Evolutionary conservation across 2,329 filamentous ascomycete genomes (phyloP).

Genomic region (Diaporthe aspalathi): DNA sequence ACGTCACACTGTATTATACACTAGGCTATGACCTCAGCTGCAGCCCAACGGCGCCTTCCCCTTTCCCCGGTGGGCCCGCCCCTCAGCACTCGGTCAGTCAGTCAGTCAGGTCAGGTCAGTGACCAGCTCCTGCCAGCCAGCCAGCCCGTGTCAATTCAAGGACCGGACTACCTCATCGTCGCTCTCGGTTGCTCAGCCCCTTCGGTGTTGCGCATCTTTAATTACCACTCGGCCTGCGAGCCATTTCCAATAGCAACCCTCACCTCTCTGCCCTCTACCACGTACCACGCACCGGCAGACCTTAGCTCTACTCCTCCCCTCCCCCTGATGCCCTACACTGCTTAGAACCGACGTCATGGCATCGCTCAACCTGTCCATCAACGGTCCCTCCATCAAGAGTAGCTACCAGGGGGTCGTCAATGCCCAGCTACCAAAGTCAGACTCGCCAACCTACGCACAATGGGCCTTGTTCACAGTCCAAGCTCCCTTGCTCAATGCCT

Average conservation of each 20-base stretch:
- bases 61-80: conserved; percentile 38
- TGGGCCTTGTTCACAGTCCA: conserved; percentile 97
- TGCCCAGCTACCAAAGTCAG: conserved; percentile 60
- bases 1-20: conserved; percentile 7
- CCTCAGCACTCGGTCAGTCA: conserved; percentile 32
- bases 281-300: conserved; percentile 6
- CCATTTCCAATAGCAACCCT: background rate
- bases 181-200: conserved; percentile 38
- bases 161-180: conserved; percentile 35
- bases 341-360: conserved; percentile 67
- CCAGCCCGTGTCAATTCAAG: conserved; percentile 15
- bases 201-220: conserved; percentile 27
- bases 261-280: background rate
- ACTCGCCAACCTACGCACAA: conserved; percentile 85
- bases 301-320: conserved; percentile 4
- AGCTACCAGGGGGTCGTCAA: conserved; percentile 74
- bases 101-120: conserved; percentile 21
- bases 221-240: conserved; percentile 29
- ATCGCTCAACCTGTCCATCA: conserved; percentile 81
- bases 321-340: conserved; percentile 35
- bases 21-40: conserved; percentile 36
- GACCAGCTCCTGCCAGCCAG: conserved; percentile 33
- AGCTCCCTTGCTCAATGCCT: conserved; percentile 90
- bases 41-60: conserved; percentile 37
- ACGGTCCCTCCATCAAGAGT: conserved; percentile 86